Evolutionary conservation across 352 stramenopile genomes (phyloP).

Genomic region (Globisporangium sylvaticum): DNA sequence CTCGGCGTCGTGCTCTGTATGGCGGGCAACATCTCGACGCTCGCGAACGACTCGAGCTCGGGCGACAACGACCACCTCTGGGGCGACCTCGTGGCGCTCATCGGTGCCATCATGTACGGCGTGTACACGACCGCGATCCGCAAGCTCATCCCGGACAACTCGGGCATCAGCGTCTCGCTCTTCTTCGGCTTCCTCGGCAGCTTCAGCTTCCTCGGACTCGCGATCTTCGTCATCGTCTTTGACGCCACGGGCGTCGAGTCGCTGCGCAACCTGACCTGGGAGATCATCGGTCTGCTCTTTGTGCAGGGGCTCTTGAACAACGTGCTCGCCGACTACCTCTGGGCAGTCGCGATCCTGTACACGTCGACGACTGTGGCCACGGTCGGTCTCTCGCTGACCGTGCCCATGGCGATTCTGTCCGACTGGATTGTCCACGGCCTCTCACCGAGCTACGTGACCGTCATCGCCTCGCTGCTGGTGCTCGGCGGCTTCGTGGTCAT

Average conservation of each 20-base stretch:
- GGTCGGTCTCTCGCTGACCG: conserved; percentile 94
- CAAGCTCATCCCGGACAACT: conserved; percentile 71
- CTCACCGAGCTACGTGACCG: conserved; percentile 43
- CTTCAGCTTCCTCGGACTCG: conserved; percentile 84
- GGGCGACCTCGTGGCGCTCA: conserved; percentile 62
- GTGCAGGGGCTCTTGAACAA: conserved; percentile 93
- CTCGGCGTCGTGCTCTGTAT: conserved; percentile 85
- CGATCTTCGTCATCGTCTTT: conserved; percentile 57
- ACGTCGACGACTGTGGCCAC: conserved; percentile 95
- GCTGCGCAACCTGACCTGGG: conserved; percentile 44
- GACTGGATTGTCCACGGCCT: conserved; percentile 75
- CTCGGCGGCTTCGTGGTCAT: conserved; percentile 72
- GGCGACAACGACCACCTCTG: conserved; percentile 33
- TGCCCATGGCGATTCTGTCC: conserved; percentile 92
- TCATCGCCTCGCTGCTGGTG: conserved; percentile 63
- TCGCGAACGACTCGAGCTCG: conserved; percentile 60
- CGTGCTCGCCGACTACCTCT: conserved; percentile 94
- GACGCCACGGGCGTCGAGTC: conserved; percentile 62
- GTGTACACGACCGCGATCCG: conserved; percentile 92
- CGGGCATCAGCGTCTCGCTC: conserved; percentile 87
- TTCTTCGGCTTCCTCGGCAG: conserved; percentile 94
- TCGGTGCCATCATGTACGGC: conserved; percentile 90
- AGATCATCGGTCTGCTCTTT: conserved; percentile 82
- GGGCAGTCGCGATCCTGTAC: conserved; percentile 91
- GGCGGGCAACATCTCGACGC: conserved; percentile 80